Conservation (phyloP, 2,329 filamentous ascomycete species). For the Ophiostoma quercus region DNA sequence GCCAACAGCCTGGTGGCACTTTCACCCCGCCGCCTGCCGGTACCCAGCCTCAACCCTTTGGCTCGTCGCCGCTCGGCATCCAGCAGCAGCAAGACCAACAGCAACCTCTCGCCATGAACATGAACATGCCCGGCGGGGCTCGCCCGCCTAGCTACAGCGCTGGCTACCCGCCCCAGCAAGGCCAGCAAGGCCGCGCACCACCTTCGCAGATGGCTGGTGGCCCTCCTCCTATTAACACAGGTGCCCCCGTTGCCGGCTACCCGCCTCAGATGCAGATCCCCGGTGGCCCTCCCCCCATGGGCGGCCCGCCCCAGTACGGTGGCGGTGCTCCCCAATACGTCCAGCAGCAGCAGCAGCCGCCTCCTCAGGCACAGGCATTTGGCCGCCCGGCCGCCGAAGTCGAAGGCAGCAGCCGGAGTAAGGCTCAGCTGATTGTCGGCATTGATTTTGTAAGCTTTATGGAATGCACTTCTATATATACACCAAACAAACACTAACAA, state of each 20-base stretch:
- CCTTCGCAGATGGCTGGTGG: slow-evolving; percentile 58
- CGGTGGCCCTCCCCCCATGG: slow-evolving; percentile 41
- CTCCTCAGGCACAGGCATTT: slow-evolving; percentile 38
- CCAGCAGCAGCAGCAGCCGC: slow-evolving; percentile 35
- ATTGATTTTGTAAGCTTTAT: slow-evolving; percentile 81
- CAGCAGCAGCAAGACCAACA: slow-evolving; percentile 34
- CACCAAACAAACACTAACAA: not conserved
- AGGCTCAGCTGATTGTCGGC: slow-evolving; percentile 95
- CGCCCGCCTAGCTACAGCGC: slow-evolving; percentile 60
- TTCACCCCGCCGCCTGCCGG: slow-evolving; percentile 21
- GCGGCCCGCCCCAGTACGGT: slow-evolving; percentile 43
- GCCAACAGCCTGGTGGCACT: slow-evolving; percentile 18
- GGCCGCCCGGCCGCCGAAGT: slow-evolving; percentile 59
- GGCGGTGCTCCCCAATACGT: slow-evolving; percentile 45
- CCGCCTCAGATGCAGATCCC: slow-evolving; percentile 50
- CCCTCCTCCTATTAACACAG: slow-evolving; percentile 63
- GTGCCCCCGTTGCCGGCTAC: slow-evolving; percentile 54
- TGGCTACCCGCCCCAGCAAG: slow-evolving; percentile 44
- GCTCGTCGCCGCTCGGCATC: slow-evolving; percentile 23
- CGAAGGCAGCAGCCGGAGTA: slow-evolving; percentile 81
- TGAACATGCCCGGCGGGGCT: slow-evolving; percentile 44
- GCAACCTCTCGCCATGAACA: slow-evolving; percentile 56
- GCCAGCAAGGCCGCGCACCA: slow-evolving; percentile 45
- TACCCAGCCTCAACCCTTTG: slow-evolving; percentile 19
- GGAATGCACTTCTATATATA: no score